These are phyloP conservation scores for Lipomyces anomalus DNA, from an alignment of 805 yeast genomes.

Conservation along the genomic window DNA sequence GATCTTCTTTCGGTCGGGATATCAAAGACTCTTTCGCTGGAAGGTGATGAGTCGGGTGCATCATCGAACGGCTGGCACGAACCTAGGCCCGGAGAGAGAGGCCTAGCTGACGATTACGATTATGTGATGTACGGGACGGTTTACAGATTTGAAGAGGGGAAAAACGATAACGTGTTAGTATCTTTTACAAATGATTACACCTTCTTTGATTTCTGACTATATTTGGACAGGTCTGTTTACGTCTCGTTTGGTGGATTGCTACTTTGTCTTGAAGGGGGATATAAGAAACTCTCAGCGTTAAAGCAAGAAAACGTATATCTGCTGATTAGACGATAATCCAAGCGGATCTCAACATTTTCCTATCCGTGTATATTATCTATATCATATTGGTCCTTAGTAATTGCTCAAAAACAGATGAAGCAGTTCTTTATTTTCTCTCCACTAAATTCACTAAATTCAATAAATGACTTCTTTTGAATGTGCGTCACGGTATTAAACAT, in stretches of 20 bases:
- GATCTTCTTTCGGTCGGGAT: conserved; percentile 81
- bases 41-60: conserved; percentile 39
- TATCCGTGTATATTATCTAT: background rate
- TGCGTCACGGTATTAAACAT: background rate
- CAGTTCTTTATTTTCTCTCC: background rate
- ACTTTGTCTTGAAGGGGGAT: conserved; percentile 91
- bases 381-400: background rate
- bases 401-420: background rate
- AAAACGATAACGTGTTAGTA: conserved; percentile 44
- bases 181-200: background rate
- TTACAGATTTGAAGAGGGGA: conserved; percentile 88
- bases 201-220: background rate
- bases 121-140: conserved; percentile 98
- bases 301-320: conserved; percentile 93
- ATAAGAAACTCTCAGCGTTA: conserved; percentile 77
- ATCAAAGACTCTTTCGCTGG: conserved; percentile 64
- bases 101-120: conserved; percentile 93
- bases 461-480: background rate
- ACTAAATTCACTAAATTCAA: background rate
- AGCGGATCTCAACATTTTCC: background rate
- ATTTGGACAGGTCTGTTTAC: conserved; percentile 66
- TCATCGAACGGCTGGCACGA: conserved; percentile 67
- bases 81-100: conserved; percentile 74
- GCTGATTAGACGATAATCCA: conserved; percentile 63
- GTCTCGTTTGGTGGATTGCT: conserved; percentile 94